phyloP scores from a whole-genome alignment of 108 stramenopile genomes.

The Conticribra weissflogii region DNA sequence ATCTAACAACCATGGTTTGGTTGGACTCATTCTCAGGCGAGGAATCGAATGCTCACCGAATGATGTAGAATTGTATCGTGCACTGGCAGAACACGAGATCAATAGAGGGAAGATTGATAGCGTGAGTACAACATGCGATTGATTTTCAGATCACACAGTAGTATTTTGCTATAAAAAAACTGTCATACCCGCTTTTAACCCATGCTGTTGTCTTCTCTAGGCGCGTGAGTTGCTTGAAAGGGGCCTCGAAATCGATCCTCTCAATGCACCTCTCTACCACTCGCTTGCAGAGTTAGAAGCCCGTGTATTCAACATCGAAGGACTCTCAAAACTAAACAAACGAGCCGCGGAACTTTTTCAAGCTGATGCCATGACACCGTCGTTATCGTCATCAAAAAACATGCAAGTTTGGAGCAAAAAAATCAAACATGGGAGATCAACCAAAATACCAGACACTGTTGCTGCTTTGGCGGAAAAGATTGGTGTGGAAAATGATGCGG shows the following conservation, averaged over 20 bases:
- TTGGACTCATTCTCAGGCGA: conserved; percentile 62
- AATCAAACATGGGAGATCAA: conserved; percentile 40
- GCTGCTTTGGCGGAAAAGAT: conserved; percentile 66
- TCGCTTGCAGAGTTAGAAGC: conserved; percentile 89
- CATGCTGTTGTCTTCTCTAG: conserved; percentile 8
- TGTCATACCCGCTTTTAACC: too few relatives aligned
- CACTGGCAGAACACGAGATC: conserved; percentile 67
- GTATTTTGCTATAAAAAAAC: too few relatives aligned
- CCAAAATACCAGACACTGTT: conserved; percentile 45
- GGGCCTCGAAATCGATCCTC: conserved; percentile 78
- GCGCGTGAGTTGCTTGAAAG: conserved; percentile 75
- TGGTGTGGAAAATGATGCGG: conserved; percentile 50
- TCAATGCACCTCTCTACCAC: conserved; percentile 84
- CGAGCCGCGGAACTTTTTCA: conserved; percentile 71
- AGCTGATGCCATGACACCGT: conserved; percentile 58
- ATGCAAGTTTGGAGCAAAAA: conserved; percentile 51
- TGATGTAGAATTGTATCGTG: conserved; percentile 63
- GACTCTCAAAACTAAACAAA: conserved; percentile 75
- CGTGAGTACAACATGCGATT: conserved; percentile 39
- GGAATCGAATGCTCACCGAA: conserved; percentile 82
- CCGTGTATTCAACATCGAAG: conserved; percentile 81
- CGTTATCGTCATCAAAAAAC: conserved; percentile 40
- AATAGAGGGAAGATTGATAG: conserved; percentile 62
- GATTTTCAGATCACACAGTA: too few relatives aligned
- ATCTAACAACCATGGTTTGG: conserved; percentile 63